A percentile compares a stretch with the other conserved stretches of the same genome.
phyloP scores from a whole-genome alignment of 768 basidiomycete genomes.

The Clavulina sp. region DNA sequence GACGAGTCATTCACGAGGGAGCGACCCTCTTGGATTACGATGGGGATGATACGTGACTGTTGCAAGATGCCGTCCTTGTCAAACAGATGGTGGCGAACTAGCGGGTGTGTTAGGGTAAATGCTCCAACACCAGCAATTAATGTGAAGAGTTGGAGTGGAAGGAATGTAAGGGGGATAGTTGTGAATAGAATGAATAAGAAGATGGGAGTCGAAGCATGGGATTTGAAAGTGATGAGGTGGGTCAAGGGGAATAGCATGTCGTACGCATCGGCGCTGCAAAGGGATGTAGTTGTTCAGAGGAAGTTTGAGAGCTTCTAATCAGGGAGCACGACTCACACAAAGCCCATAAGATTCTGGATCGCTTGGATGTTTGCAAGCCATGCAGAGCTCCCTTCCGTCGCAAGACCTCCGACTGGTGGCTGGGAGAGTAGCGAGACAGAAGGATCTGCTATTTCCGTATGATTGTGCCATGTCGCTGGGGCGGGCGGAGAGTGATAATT shows the following conservation, averaged over 20 bases:
- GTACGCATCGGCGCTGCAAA: conserved; percentile 40
- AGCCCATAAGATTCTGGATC: conserved; percentile 84
- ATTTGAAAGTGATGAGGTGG: conserved; percentile 31
- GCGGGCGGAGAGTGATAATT: neutral
- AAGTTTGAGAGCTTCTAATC: conserved; percentile 1
- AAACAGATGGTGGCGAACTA: neutral
- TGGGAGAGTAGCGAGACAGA: neutral
- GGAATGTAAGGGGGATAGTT: conserved; percentile 19
- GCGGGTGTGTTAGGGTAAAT: conserved; percentile 35
- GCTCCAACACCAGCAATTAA: conserved; percentile 38
- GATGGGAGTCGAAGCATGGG: conserved; percentile 37
- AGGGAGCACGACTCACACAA: conserved; percentile 34
- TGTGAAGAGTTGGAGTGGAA: conserved; percentile 29
- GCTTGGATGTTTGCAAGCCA: conserved; percentile 81
- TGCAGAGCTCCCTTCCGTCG: conserved; percentile 44
- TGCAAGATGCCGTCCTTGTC: neutral
- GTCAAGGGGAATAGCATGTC: conserved; percentile 35
- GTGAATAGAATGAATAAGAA: conserved; percentile 31
- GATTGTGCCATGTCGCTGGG: neutral
- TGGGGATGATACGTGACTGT: conserved; percentile 6
- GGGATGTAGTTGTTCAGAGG: conserved; percentile 25
- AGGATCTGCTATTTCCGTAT: neutral
- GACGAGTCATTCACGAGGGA: conserved; percentile 43
- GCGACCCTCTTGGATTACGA: conserved; percentile 15
- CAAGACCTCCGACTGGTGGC: conserved; percentile 16